Evolutionary conservation across 257 asterid species (phyloP), one percentile per base, ranked within the genome.

Genomic region (Penstemon davidsonii): DNA sequence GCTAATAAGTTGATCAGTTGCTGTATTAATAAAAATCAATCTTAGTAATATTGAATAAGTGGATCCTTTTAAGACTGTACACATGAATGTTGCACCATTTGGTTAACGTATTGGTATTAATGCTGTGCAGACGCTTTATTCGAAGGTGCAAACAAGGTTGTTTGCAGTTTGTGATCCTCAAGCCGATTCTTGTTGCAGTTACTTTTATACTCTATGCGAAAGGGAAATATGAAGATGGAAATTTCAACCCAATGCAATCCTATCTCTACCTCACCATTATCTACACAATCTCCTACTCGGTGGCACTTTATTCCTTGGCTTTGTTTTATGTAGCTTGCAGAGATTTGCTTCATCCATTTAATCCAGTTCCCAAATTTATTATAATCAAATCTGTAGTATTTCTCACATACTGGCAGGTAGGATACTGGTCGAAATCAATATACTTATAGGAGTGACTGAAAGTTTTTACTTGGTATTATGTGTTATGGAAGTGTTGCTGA

Each of bases 341-440:
- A 76, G 96, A 88, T 79, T 84, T 94, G 84, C 93, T 94, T 82
- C 88, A 79, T 82, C 99, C 99, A 66, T 91, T 91, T 81, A 91
- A 88, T 82, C 99, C 99, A 49, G 99, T 94, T 64, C 97, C 97
- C 46, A 91, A 88, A 83, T 94, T 94, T 47, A 83, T 94, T 83
- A 91, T 94, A 46, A 91, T 94, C 82, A 94, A 94, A 69, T 91
- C 96, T 11, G 97, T 94, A 2, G 96, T 94, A n/a, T 91, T 94
- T 79, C 96, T 91, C 61, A 91, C 96, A 3, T 94, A 94, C 72
- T 94, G 96, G 95, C 99, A 94, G 99, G 99, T 91, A 83, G 4
- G 70, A 64, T 46, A 13, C 67, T 78, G 41, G 46, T 63, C 1
- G 44, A 64, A 41, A 6, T 37, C 33, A 42, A 19, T 66, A 49